Evolutionary conservation across 2,329 filamentous ascomycete species (phyloP).

Genomic region (Ophiostoma quercus): DNA sequence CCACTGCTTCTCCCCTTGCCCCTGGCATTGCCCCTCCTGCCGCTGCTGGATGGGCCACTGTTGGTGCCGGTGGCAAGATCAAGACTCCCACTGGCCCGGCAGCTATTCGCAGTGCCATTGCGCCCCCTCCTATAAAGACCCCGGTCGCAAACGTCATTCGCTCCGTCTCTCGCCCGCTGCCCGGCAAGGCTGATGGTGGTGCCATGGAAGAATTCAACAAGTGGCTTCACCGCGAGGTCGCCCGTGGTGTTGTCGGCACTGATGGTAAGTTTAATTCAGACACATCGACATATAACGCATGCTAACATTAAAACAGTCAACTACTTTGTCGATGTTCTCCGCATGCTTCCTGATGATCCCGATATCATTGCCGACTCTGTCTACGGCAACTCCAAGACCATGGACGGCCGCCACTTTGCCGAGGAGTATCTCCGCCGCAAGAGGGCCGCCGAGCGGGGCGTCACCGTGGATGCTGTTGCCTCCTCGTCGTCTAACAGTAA

Average conservation of each 20-base stretch:
- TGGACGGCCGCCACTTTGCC: slow-evolving; percentile 88
- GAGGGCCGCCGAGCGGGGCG: slow-evolving; percentile 86
- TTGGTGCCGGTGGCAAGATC: slow-evolving; percentile 87
- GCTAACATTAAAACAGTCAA: slow-evolving; percentile 49
- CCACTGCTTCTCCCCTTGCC: slow-evolving; percentile 33
- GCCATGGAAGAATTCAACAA: slow-evolving; percentile 91
- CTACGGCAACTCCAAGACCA: slow-evolving; percentile 78
- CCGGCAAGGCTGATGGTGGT: slow-evolving; percentile 39
- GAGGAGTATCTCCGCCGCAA: slow-evolving; percentile 92
- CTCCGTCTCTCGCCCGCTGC: slow-evolving; percentile 26
- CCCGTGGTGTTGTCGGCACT: slow-evolving; percentile 59
- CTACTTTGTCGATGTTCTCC: slow-evolving; percentile 70
- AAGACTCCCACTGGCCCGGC: slow-evolving; percentile 64
- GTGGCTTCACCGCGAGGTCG: slow-evolving; percentile 78
- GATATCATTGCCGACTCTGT: slow-evolving; percentile 85
- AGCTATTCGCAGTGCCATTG: slow-evolving; percentile 45
- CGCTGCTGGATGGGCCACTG: slow-evolving; percentile 76
- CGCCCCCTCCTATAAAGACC: slow-evolving; percentile 38
- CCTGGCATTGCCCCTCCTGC: slow-evolving; percentile 37
- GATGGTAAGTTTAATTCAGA: slow-evolving; percentile 44
- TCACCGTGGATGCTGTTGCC: slow-evolving; percentile 61
- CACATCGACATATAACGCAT: not conserved
- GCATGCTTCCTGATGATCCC: slow-evolving; percentile 68
- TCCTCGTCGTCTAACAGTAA: slow-evolving; percentile 30
- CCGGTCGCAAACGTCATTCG: slow-evolving; percentile 30